Evolutionary conservation across 2,329 filamentous ascomycete genomes (phyloP), one percentile per base, ranked within the genome.

Genomic region (Paraconiothyrium brasiliense): DNA sequence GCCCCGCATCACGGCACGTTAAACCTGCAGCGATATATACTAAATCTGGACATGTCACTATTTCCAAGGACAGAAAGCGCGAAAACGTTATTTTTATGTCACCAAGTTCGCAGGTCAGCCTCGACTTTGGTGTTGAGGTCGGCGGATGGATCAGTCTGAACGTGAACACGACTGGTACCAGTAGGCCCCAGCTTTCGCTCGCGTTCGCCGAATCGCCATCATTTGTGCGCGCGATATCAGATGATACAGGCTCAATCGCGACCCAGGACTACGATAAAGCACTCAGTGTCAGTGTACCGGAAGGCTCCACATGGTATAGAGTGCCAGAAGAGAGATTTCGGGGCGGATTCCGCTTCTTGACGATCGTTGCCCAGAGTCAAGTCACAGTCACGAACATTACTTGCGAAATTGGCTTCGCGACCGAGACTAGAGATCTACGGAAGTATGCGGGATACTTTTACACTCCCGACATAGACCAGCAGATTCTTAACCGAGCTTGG

Each of bases 371-470:
- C 7, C 22, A 58, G 20, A 32, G 58, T 13, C 20, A 46, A 7
- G n/a, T 63, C 13, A 44, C 58, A 11, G 37, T 66, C 3, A 48
- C 46, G 2, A 66, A 64, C 71, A 72, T 62, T 60, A 78, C 63
- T 69, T 66, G 63, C 27, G 35, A 37, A 78, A 66, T 82, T 76
- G 49, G 83, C 83, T 57, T 77, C 81, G 52, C 69, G 82, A 24
- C 76, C 85, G 59, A 86, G 85, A 71, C 77, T 78, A 20, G 81
- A 22, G 84, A 86, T 66, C 78, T 86, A 16, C 78, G 79, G 47
- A 82, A 83, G 13, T 86, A 86, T 58, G 80, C 81, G 44, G 84
- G 84, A 9, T 86, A 86, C 62, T 86, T 86, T 56, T 79, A 85
- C 64, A 83, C 80, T 63, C 82, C 78, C 34, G 83, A 84, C 46